Evolutionary conservation across 75 land plant genomes (phyloP).

Genomic region (Pseudotsuga menziesii): DNA sequence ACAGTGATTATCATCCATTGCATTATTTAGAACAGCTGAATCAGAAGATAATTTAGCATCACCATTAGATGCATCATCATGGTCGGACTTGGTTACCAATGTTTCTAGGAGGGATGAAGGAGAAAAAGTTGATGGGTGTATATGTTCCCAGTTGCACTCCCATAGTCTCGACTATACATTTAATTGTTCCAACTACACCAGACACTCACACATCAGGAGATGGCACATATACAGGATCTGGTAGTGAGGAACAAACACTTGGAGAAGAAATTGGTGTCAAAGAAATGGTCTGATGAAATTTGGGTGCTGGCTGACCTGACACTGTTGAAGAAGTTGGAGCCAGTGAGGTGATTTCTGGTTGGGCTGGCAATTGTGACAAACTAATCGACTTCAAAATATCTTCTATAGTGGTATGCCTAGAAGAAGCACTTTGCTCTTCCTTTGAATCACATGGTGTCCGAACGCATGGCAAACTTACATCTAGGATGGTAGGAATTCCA

Average conservation of each 20-base stretch:
- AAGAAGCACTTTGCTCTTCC: not conserved
- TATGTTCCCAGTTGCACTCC: slow-evolving; percentile 37
- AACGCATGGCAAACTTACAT: not conserved
- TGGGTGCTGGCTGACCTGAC: not conserved
- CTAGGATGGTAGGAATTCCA: not conserved
- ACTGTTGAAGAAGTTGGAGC: not conserved
- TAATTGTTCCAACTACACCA: slow-evolving; percentile 41
- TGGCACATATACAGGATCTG: slow-evolving; percentile 73
- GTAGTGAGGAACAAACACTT: slow-evolving; percentile 55
- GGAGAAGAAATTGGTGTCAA: slow-evolving; percentile 29
- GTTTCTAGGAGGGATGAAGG: slow-evolving; percentile 12
- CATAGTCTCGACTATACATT: slow-evolving; percentile 58
- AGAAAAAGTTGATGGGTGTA: slow-evolving; percentile 14
- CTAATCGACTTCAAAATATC: slow-evolving; percentile 6
- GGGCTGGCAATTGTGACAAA: not conserved
- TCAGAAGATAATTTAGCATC: slow-evolving; percentile 15
- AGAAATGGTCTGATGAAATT: not conserved
- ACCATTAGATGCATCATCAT: not conserved
- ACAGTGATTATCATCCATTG: slow-evolving; percentile 23
- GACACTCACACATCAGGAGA: slow-evolving; percentile 40
- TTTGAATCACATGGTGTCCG: not conserved
- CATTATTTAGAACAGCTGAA: not conserved
- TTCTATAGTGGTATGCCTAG: slow-evolving; percentile 1
- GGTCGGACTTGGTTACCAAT: not conserved
- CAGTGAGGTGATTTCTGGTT: not conserved